Evolutionary conservation across 768 basidiomycete species (phyloP).

Genomic region (Lentinula raphanica): DNA sequence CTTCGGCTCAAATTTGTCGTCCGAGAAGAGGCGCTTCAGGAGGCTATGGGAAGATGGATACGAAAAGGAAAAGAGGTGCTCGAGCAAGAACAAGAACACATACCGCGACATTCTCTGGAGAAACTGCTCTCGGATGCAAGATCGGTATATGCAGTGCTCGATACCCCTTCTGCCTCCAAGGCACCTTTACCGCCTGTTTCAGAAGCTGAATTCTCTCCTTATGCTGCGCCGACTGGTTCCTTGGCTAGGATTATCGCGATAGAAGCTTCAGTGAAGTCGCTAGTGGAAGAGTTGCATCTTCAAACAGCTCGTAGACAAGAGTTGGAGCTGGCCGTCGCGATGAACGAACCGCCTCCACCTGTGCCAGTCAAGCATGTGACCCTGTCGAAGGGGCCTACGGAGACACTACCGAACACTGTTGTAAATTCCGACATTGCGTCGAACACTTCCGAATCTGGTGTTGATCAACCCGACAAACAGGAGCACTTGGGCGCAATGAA

Average conservation of each 20-base stretch:
- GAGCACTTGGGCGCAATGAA: background rate
- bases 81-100: conserved; percentile 14
- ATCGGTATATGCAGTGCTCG: conserved; percentile 26
- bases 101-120: conserved; percentile 22
- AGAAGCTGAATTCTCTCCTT: conserved; percentile 22
- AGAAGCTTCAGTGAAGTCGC: conserved; percentile 41
- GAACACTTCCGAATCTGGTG: background rate
- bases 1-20: conserved; percentile 57
- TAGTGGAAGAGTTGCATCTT: conserved; percentile 53
- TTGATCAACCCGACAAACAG: background rate
- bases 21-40: conserved; percentile 58
- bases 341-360: background rate
- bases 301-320: conserved; percentile 49
- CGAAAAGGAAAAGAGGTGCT: conserved; percentile 42
- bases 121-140: conserved; percentile 30
- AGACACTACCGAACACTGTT: too few relatives aligned
- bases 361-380: background rate
- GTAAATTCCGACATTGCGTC: background rate
- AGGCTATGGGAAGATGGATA: conserved; percentile 53
- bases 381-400: too few relatives aligned
- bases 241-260: conserved; percentile 48
- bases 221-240: conserved; percentile 34
- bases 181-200: background rate
- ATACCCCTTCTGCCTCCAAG: conserved; percentile 16
- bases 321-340: conserved; percentile 29